Base-by-base conservation (phyloP, 345 rosid species). In the Acer yangbiense region DNA sequence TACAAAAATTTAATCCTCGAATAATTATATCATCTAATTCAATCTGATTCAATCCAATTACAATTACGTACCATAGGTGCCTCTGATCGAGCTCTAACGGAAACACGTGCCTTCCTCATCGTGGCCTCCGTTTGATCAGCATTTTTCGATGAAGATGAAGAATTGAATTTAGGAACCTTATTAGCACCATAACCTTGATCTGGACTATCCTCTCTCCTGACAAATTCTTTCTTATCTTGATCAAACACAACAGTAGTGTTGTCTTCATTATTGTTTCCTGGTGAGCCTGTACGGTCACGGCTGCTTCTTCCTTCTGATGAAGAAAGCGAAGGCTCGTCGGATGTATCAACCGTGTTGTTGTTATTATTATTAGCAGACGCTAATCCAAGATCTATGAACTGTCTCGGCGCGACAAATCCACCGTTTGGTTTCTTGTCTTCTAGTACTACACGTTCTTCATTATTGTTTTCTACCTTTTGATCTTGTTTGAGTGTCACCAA, bases 101-200 rank as follows among this genome's bases (percentile, higher is more conserved):
- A 90, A 35, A 90, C 96, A 3, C 92, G 88, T 48, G 93, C 91
- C 82, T 91, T 89, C 80, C 92, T 82, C 77, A 89, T 89, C 17
- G 92, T 89, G 6, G 95, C 91, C 84, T 91, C 93, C 1, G 89
- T 82, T 76, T 91, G 91, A 80, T 91, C 92, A 46, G 69, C 79
- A 76, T 69, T 69, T 80, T 86, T 88, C 8, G 46, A n/a, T 0
- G 89, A 11, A 1, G 91, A 80, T 0, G 89, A 11, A 1, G 91
- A 80, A 76, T 78, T 86, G 46, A 86, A 76, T 72, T 88, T 87
- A 0, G 88, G 85, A 41, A 81, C 85, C 83, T 89, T 89, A 58
- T 78, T 84, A 29, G 85, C 68, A 25, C 76, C 84, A 76, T 72
- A 68, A 1, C 81, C 83, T 71, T 80, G 87, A 84, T 87, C 89